These are phyloP conservation scores for Trametes sanguinea DNA, from an alignment of 768 basidiomycete genomes.

Conservation along the genomic window DNA sequence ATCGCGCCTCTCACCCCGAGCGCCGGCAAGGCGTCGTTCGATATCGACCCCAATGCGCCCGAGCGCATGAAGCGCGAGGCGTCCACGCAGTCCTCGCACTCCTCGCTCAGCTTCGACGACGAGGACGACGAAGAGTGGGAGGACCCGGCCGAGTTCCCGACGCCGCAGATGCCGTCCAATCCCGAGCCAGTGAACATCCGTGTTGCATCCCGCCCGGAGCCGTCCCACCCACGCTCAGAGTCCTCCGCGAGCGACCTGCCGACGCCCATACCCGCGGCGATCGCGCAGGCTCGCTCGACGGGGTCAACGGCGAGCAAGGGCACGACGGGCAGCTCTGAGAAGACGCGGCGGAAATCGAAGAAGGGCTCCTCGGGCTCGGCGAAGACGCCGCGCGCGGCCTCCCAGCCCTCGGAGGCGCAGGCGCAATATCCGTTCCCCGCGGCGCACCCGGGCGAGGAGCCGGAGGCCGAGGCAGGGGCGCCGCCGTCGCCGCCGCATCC, in stretches of 20 bases:
- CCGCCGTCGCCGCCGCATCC: conserved; percentile 13
- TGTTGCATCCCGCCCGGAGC: background rate
- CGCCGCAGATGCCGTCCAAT: conserved; percentile 19
- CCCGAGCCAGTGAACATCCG: background rate
- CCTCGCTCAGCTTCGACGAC: conserved; percentile 41
- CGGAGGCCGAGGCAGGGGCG: conserved; percentile 20
- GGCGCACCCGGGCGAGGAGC: conserved; percentile 35
- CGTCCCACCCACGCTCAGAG: background rate
- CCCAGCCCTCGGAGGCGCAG: conserved; percentile 17
- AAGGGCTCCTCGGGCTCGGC: conserved; percentile 33
- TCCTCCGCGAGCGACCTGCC: too few species aligned
- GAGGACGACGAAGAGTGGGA: conserved; percentile 64
- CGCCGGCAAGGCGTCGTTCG: conserved; percentile 39
- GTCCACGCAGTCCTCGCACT: conserved; percentile 26
- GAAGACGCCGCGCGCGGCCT: conserved; percentile 14
- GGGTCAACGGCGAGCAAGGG: conserved; percentile 24
- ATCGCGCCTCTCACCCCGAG: conserved; percentile 72
- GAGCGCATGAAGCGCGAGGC: conserved; percentile 34
- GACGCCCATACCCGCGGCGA: conserved; percentile 5
- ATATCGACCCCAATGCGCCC: conserved; percentile 20
- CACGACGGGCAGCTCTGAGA: conserved; percentile 28
- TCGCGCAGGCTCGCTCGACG: conserved; percentile 25
- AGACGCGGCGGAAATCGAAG: conserved; percentile 35
- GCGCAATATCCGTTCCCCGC: conserved; percentile 69
- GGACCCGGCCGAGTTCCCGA: conserved; percentile 45